Conservation (phyloP, 2,329 filamentous ascomycete species). For the Ceratocystis ficicola region DNA sequence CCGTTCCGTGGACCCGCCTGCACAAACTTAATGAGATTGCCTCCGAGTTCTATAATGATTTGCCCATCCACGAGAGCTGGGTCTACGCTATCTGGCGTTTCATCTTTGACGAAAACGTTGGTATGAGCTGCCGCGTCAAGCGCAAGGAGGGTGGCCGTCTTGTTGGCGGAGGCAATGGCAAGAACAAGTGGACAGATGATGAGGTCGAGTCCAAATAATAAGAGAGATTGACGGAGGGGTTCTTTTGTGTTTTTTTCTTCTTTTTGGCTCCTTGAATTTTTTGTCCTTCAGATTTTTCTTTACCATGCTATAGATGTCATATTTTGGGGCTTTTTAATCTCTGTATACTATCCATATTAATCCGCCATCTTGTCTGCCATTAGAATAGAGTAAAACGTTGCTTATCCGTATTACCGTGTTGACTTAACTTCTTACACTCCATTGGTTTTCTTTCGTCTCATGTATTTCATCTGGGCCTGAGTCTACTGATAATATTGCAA, state of each 20-base stretch:
- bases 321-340: neutral
- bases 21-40: slow-evolving; percentile 67
- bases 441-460: neutral
- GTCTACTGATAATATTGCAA: too few relatives aligned
- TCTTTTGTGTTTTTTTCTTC: neutral
- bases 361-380: too few relatives aligned
- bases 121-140: slow-evolving; percentile 88
- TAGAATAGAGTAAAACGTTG: too few relatives aligned
- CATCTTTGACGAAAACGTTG: slow-evolving; percentile 78
- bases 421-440: too few relatives aligned
- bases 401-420: too few relatives aligned
- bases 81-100: slow-evolving; percentile 90
- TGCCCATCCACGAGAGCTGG: slow-evolving; percentile 86
- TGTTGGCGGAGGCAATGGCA: slow-evolving; percentile 42
- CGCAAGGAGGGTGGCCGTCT: slow-evolving; percentile 60
- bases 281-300: neutral
- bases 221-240: neutral
- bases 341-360: neutral
- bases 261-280: neutral
- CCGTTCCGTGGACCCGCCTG: slow-evolving; percentile 84
- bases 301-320: slow-evolving; percentile 1
- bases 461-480: too few relatives aligned
- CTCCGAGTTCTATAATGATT: slow-evolving; percentile 77
- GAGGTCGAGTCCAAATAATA: slow-evolving; percentile 51
- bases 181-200: slow-evolving; percentile 44